phyloP scores from a whole-genome alignment of 164 flowering plant genomes.

The Vitis vinifera region ASM3070453v1 NC_081823.1:25642501-25643000 shows the following conservation, averaged over 20 bases:
- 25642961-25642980: constrained; percentile 46
- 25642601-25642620: constrained; percentile 78
- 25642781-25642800: constrained; percentile 60
- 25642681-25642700: constrained; percentile 4
- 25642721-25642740: constrained; percentile 41
- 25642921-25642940: constrained; percentile 81
- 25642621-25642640: constrained; percentile 72
- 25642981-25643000: constrained; percentile 18
- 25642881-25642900: constrained; percentile 87
- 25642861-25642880: constrained; percentile 76
- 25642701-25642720: constrained; percentile 1
- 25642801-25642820: constrained; percentile 66
- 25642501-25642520: constrained; percentile 10
- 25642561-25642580: constrained; percentile 57
- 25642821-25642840: constrained; percentile 61
- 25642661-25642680: background rate
- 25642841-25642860: constrained; percentile 80
- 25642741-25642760: constrained; percentile 58
- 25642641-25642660: constrained; percentile 15
- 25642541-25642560: constrained; percentile 94
- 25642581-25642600: constrained; percentile 72
- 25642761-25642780: constrained; percentile 58
- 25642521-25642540: constrained; percentile 58
- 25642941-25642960: constrained; percentile 35
- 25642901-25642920: constrained; percentile 82